phyloP scores from a whole-genome alignment of 2,329 filamentous ascomycete genomes.

The Pestalotiopsis fici region DNA sequence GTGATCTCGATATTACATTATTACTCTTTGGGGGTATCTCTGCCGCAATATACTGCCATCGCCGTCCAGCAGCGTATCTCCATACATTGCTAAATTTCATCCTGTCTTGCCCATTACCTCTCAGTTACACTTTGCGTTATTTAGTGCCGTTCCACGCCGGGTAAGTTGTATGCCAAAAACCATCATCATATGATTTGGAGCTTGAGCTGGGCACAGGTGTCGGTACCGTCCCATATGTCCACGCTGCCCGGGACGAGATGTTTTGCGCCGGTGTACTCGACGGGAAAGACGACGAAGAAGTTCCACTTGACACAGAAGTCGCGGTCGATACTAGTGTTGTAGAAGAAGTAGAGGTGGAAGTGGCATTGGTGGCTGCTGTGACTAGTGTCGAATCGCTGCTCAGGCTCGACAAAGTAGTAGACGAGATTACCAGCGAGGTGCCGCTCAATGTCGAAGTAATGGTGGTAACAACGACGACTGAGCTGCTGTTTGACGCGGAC shows the following conservation, averaged over 20 bases:
- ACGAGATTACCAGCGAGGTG: background rate
- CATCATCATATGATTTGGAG: conserved; percentile 11
- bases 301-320: background rate
- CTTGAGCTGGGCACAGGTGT: background rate
- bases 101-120: background rate
- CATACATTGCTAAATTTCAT: background rate
- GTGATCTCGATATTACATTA: conserved; percentile 9
- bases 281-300: background rate
- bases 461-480: background rate
- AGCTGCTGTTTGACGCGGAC: background rate
- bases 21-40: conserved; percentile 1
- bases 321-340: background rate
- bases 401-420: background rate
- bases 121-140: background rate
- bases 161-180: conserved; percentile 13
- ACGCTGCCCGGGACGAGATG: background rate
- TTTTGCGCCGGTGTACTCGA: background rate
- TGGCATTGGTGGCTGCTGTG: background rate
- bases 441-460: background rate
- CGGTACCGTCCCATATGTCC: background rate
- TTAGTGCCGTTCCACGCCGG: conserved; percentile 9
- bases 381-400: background rate
- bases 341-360: background rate
- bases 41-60: background rate
- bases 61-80: conserved; percentile 1